A percentile compares a stretch with the other conserved stretches of the same genome.
These are phyloP conservation scores for Plectranthus barbatus DNA, from an alignment of 257 asterid species.

Conservation along the genomic window DNA sequence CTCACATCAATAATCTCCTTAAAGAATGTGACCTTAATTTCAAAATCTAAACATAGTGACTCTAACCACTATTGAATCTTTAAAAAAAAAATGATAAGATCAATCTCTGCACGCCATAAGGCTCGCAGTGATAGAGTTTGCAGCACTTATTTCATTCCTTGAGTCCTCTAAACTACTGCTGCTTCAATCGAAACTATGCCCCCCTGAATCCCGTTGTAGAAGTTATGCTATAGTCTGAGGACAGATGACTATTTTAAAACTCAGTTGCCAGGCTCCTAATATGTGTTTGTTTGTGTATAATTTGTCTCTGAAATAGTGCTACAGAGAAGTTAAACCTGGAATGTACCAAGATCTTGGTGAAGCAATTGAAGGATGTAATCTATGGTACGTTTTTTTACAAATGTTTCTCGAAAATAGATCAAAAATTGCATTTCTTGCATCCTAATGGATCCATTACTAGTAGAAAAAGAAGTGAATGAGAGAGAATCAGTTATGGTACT, in stretches of 20 bases:
- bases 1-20: background rate
- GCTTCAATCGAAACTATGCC: background rate
- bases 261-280: background rate
- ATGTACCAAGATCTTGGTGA: conserved; percentile 74
- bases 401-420: background rate
- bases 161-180: background rate
- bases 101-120: no score
- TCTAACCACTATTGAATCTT: no score
- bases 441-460: no score
- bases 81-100: no score
- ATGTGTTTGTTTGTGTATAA: background rate
- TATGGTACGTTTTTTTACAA: conserved; percentile 40
- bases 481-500: background rate
- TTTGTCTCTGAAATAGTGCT: conserved; percentile 47
- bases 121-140: no score
- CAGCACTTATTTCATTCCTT: no score
- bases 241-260: no score
- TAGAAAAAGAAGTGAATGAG: no score
- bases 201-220: background rate
- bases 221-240: no score
- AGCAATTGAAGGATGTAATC: conserved; percentile 58
- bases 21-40: no score
- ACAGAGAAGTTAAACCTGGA: conserved; percentile 61
- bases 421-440: background rate
- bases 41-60: no score